Conservation (phyloP, 352 stramenopile genomes). For the Phytophthora cactorum region DNA sequence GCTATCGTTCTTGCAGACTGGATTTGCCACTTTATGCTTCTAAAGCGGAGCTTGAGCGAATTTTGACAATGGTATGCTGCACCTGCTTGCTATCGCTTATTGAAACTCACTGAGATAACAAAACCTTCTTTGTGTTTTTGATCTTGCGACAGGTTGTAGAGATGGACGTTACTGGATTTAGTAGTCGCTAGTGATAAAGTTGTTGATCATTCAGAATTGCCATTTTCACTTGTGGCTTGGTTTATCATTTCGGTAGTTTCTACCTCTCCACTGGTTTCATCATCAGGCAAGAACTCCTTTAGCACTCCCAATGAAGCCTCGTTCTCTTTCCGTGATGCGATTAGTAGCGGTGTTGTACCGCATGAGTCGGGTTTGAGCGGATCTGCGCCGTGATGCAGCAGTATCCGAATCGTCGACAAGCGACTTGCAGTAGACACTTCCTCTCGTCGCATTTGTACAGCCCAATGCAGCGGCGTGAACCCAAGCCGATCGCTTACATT, state of each 20-base stretch:
- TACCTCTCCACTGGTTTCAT: conserved; percentile 19
- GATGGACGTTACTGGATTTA: conserved; percentile 83
- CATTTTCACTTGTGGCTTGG: conserved; percentile 17
- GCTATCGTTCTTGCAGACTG: conserved; percentile 44
- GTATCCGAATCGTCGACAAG: conserved; percentile 72
- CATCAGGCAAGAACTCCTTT: conserved; percentile 52
- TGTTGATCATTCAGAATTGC: conserved; percentile 30
- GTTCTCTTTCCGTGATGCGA: conserved; percentile 79
- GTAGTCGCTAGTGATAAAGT: conserved; percentile 51
- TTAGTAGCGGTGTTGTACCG: conserved; percentile 62
- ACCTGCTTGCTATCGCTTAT: neutral
- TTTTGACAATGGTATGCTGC: conserved; percentile 89
- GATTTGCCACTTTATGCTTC: conserved; percentile 79
- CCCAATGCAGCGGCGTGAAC: conserved; percentile 84
- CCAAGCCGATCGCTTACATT: conserved; percentile 68
- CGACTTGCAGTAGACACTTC: conserved; percentile 67
- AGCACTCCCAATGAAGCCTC: conserved; percentile 60
- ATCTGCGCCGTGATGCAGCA: conserved; percentile 69
- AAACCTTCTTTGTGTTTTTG: conserved; percentile 1
- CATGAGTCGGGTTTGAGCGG: conserved; percentile 46
- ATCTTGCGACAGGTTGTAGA: conserved; percentile 53
- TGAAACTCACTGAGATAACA: conserved; percentile 9
- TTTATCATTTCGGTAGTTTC: conserved; percentile 31
- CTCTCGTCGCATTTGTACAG: conserved; percentile 81
- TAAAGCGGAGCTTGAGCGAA: conserved; percentile 93